Base-by-base conservation (phyloP, 2,329 filamentous ascomycete species). In the Fusarium illudens region DNA sequence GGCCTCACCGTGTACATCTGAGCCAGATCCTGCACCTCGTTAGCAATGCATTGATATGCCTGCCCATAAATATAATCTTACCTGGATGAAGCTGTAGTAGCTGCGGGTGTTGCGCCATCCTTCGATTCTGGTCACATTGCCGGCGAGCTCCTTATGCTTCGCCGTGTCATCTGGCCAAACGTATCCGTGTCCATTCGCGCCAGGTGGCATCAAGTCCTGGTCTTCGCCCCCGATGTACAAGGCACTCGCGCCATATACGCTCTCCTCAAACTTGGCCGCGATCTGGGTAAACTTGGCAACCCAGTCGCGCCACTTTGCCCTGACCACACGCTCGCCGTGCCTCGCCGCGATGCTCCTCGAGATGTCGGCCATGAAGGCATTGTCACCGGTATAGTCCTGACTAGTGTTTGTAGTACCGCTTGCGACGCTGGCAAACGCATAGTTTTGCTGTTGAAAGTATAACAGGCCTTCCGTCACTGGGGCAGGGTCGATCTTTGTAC, bases 91-190 rank as follows among this genome's bases (percentile, higher is more conserved):
- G 70, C 92, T 94, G 80, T 96, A 97, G 77, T 99, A 99, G 75
- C 93, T 97, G 64, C 96, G 87, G 1, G 96, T 98, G 68, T 93
- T 96, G 71, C 96, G 89, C 96, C 96, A 99, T 59, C 95, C 96
- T 81, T 99, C 96, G 65, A 99, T 96, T 59, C 96, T 87, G 60
- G 92, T 93, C 48, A 96, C 93, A 64, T 97, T 97, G 4, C 94
- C 95, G 15, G 94, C 92, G 34, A 99, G 86, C 79, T 99, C 96
- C 73, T 90, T 91, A 72, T 92, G 87, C 79, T 93, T 95, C 8
- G 90, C 86, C 37, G 84, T 82, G 58, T 97, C 93, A 73, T 97
- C 93, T 4, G 91, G 82, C 96, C 96, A 99, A 32, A 99, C 95
- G 76, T 97, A 98, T 37, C 96, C 96, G 76, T 98, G 96, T 0